Evolutionary conservation across 2,329 filamentous ascomycete genomes (phyloP).

Genomic region (Colletotrichum scovillei): DNA sequence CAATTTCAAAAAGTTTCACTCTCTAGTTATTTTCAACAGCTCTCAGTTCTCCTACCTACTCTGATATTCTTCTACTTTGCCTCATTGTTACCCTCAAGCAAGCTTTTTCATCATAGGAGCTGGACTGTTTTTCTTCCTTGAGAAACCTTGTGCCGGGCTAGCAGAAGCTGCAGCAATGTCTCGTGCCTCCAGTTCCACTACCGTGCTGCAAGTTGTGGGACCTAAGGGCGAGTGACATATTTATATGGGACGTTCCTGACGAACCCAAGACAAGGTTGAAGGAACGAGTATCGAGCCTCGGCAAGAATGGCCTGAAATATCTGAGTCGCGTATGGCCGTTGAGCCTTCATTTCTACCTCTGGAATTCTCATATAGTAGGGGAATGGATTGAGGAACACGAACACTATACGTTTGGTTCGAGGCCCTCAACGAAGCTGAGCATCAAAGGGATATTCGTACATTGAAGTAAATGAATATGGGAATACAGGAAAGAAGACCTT

Average conservation of each 20-base stretch:
- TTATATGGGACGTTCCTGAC: conserved; percentile 1
- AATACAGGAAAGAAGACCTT: background rate
- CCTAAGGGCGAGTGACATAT: background rate
- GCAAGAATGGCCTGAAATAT: conserved; percentile 21
- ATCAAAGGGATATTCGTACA: background rate
- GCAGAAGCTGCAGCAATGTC: background rate
- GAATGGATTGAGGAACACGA: background rate
- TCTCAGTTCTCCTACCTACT: too few relatives aligned
- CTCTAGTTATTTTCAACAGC: too few relatives aligned
- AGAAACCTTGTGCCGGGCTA: too few relatives aligned
- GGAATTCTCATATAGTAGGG: background rate
- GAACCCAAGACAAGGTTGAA: background rate
- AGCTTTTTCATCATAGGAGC: too few relatives aligned
- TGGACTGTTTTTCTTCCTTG: too few relatives aligned
- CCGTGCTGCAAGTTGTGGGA: background rate
- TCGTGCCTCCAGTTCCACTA: background rate
- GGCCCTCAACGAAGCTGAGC: background rate
- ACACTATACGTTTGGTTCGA: background rate
- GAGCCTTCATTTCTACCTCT: conserved; percentile 16
- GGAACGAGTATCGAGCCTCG: background rate
- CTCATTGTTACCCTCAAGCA: too few relatives aligned
- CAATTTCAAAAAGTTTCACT: too few relatives aligned
- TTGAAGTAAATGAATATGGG: background rate
- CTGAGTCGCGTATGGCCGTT: conserved; percentile 18
- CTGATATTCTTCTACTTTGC: too few relatives aligned